These are phyloP conservation scores for Euphorbia celastroides DNA, from an alignment of 441 rosid genomes.

Conservation along the genomic window DNA sequence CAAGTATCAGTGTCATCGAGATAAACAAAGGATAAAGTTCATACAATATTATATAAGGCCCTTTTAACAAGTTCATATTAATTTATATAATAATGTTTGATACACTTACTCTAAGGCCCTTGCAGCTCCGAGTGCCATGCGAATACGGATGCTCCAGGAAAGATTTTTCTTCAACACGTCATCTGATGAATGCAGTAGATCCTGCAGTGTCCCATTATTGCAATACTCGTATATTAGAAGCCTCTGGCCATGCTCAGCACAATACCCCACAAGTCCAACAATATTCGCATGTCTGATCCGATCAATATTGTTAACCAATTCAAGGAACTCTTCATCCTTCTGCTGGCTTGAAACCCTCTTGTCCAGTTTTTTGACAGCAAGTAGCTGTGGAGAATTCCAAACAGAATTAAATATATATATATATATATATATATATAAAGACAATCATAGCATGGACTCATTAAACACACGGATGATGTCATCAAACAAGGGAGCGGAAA, in stretches of 20 bases:
- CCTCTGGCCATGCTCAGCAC: conserved; percentile 90
- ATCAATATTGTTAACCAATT: conserved; percentile 69
- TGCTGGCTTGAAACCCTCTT: conserved; percentile 57
- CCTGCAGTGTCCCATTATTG: conserved; percentile 77
- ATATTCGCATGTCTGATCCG: conserved; percentile 75
- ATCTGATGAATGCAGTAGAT: conserved; percentile 70
- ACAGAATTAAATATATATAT: conserved; percentile 10
- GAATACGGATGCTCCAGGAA: conserved; percentile 74
- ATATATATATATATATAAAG: conserved; percentile 14
- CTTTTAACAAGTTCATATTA: not conserved
- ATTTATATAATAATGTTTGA: not conserved
- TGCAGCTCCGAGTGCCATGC: conserved; percentile 92
- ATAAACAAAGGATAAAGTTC: conserved; percentile 1
- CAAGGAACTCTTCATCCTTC: conserved; percentile 70
- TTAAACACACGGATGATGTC: conserved; percentile 2
- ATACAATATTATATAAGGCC: not conserved
- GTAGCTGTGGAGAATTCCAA: conserved; percentile 44
- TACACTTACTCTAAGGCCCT: conserved; percentile 89
- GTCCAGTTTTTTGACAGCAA: conserved; percentile 92
- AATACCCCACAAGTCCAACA: conserved; percentile 86
- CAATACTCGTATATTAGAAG: conserved; percentile 86
- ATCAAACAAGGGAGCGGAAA: not conserved
- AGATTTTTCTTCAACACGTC: conserved; percentile 60
- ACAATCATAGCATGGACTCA: not conserved
- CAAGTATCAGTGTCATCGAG: conserved; percentile 16